Evolutionary conservation across 2,329 filamentous ascomycete genomes (phyloP), one percentile per base, ranked within the genome.

Genomic region (Ophiocordyceps camponoti-leonardi): DNA sequence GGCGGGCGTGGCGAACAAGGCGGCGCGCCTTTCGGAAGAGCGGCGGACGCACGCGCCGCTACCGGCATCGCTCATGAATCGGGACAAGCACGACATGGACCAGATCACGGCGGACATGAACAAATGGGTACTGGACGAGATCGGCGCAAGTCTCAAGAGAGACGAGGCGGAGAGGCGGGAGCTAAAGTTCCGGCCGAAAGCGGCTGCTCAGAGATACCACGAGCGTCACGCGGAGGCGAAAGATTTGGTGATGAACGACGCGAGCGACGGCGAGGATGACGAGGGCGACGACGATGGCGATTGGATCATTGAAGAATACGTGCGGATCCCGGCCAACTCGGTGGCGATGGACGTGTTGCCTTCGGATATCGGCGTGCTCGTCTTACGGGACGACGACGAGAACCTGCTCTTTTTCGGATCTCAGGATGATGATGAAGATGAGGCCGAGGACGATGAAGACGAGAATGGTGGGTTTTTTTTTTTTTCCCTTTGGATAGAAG

Each of bases 231-330:
- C 73, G 1, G 65, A 70, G 31, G 7, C 33, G 28, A 20, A 18
- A 14, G 64, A 64, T 33, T 57, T 58, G 44, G 56, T 57, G 26
- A 61, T 63, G 53, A 63, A 60, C 20, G 62, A 68, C n/a, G n/a
- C n/a, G n/a, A n/a, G n/a, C n/a, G 56, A 56, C 16, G 67, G 60
- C 46, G 63, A 65, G 8, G 42, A 8, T 4, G 30, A 22, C n/a
- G 33, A 8, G 23, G 65, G 64, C 18, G 70, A 72, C 14, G 61
- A 61, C 19, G 61, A 71, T 47, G 73, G 68, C 4, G 75, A 80
- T 45, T 81, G 79, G 61, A 66, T 81, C 26, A 71, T 78, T 41
- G 77, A 81, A 48, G 79, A 77, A 39, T 81, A 81, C 52, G 66
- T 79, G 45, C 75, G 77, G 33, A 67, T 81, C 18, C 73, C 76